Evolutionary conservation across 2,329 filamentous ascomycete genomes (phyloP), one percentile per base, ranked within the genome.

Genomic region (Colletotrichum acutatum): DNA sequence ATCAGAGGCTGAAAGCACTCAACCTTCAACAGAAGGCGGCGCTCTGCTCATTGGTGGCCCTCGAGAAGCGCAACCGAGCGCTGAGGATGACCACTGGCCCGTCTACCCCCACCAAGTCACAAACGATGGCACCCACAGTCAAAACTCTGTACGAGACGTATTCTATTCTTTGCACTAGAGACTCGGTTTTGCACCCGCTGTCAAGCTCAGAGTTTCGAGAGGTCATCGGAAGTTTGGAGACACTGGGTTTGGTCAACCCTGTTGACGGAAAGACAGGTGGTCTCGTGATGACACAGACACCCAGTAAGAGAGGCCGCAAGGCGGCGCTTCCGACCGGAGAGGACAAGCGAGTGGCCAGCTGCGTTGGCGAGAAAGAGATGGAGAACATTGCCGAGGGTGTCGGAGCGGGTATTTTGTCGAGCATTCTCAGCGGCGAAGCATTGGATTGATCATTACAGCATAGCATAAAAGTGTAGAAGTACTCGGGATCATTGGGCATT

Each of bases 11-110:
- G 16, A 93, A 94, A 81, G 91, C 92, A 5, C 90, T 99, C 69
- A 99, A 98, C 80, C 88, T 99, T 2, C 97, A 99, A 80, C 97
- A 99, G 82, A 98, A 98, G 82, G 97, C 96, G 4, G 95, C 96
- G 0, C 88, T 99, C 11, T 99, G 97, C 84, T 91, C 96, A 0
- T 87, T 99, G 16, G 89, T 96, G 52, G 94, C 95, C 2, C 90
- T 97, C n/a, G 95, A 98, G 81, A 94, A 93, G 77, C 91, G 91
- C 75, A 92, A 90, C 76, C 87, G 90, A 61, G 84, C 84, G 66
- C 84, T 86, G 69, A 89, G 84, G 77, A 84, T 84, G 49, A 76
- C 82, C 24, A 79, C 78, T 42, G 77, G 83, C 37, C 78, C 80
- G 46, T 78, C 78, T 52, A 91, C 92, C 1, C 92, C 92, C 0